Evolutionary conservation across 108 stramenopile species (phyloP), one percentile per base, ranked within the genome.

Genomic region (Pelagomonas calceolata): DNA sequence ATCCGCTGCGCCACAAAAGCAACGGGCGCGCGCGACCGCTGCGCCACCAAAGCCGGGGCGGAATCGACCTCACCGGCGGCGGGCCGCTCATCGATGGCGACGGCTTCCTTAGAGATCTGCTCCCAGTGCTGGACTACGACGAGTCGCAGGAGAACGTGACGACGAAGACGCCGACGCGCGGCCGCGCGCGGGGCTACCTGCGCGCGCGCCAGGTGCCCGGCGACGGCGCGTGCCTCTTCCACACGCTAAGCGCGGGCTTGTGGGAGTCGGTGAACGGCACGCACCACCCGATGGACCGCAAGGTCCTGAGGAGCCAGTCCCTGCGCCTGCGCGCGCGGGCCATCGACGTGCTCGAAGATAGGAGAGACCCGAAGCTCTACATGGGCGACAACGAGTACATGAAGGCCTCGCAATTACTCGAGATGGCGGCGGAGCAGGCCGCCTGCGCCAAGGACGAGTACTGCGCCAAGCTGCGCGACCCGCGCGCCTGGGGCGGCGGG

Each of bases 401-500:
- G 75, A 65, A 73, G 33, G 85, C 89, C 32, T 74, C 78, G 31
- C 86, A 94, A 30, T 80, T 94, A 66, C 81, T 95, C 30, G 70
- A 81, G 18, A 81, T 88, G 10, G 93, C 92, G 9, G 92, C 91
- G 9, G 75, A 82, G 16, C 88, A 89, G 71, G 93, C 91, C 77
- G 87, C 85, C 64, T 81, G 91, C 68, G 84, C 81, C 34, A 76
- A 80, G 30, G 82, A 84, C 29, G 88, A 89, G 75, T 95, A 95
- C 81, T 92, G 93, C 79, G 81, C 82, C 33, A 70, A 76, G 66
- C 94, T 97, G 93, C 79, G 87, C 67, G 81, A 89, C 79, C 91
- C 95, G 45, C 85, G 82, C 63, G 88, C 88, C 66, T 97, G 96
- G 96, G 96, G 96, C 44, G 96, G 96, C 32, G 96, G 96, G 21